Percentiles rank a stretch among this genome's conserved stretches.
Conservation (phyloP, 129 eudicot species). For the Dittrichia graveolens region DNA sequence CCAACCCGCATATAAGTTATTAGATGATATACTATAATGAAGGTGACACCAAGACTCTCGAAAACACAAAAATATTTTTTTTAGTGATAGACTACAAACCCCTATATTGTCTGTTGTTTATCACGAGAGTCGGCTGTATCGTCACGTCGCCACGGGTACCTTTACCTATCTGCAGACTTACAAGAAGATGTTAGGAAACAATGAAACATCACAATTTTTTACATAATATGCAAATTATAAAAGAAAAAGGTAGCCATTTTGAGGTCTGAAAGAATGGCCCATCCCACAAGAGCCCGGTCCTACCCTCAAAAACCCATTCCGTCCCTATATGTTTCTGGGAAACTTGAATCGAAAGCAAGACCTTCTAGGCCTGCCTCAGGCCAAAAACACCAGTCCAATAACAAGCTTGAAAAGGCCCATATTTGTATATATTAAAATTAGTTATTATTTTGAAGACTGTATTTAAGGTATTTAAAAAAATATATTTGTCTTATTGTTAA, state of each 20-base stretch:
- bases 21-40: not conserved
- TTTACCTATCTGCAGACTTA: conserved; percentile 57
- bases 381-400: not conserved
- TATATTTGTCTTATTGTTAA: too few relatives aligned
- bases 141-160: conserved; percentile 91
- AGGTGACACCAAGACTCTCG: not conserved
- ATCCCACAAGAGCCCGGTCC: not conserved
- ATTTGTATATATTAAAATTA: too few relatives aligned
- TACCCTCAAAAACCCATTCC: not conserved
- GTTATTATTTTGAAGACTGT: too few relatives aligned
- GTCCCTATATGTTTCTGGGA: not conserved
- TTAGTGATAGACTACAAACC: conserved; percentile 37
- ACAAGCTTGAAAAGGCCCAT: too few relatives aligned
- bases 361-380: not conserved
- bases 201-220: not conserved
- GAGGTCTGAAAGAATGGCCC: not conserved
- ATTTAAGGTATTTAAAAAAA: too few relatives aligned
- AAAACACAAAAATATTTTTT: not conserved
- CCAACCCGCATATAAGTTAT: not conserved
- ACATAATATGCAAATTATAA: not conserved
- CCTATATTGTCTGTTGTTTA: conserved; percentile 80
- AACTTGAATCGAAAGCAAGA: not conserved
- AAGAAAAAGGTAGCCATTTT: not conserved
- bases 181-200: conserved; percentile 19
- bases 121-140: conserved; percentile 82